Percentiles rank a stretch among this genome's conserved stretches.
These are phyloP conservation scores for Rosa hybrid DNA, from an alignment of 331 rosid species.

Conservation along the genomic window DNA sequence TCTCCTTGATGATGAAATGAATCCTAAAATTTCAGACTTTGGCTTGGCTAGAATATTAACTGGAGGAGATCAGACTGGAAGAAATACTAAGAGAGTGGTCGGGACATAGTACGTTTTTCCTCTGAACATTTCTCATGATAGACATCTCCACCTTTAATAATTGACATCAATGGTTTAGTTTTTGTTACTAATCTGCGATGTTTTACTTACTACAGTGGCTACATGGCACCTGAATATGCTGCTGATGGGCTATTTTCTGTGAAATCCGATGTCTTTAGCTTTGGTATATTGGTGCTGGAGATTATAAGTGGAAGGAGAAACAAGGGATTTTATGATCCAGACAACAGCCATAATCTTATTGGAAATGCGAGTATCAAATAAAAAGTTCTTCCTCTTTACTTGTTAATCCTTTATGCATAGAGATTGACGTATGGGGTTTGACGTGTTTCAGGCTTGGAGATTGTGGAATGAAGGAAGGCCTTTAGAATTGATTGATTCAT, in stretches of 20 bases:
- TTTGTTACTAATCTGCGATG: neutral
- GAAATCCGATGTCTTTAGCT: constrained; percentile 64
- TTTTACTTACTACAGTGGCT: constrained; percentile 41
- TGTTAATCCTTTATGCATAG: neutral
- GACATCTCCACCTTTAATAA: neutral
- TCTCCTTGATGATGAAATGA: constrained; percentile 5
- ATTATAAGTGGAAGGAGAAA: constrained; percentile 57
- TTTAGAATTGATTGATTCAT: constrained; percentile 44
- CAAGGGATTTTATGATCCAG: constrained; percentile 36
- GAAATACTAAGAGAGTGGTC: constrained; percentile 11
- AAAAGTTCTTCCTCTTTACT: neutral
- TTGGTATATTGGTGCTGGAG: constrained; percentile 53
- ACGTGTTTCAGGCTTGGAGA: constrained; percentile 53
- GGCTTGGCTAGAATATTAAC: constrained; percentile 16
- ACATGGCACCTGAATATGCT: constrained; percentile 77
- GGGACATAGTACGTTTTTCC: constrained; percentile 15
- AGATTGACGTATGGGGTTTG: neutral
- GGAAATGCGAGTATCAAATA: constrained; percentile 53
- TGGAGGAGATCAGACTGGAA: constrained; percentile 15
- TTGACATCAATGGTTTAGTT: neutral
- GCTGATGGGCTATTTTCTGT: constrained; percentile 53
- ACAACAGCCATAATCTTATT: constrained; percentile 42
- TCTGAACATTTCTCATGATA: neutral
- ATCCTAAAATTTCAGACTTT: constrained; percentile 22
- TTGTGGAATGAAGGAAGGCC: constrained; percentile 51